Evolutionary conservation across 2,329 filamentous ascomycete genomes (phyloP), one percentile per base, ranked within the genome.

Genomic region (Fusarium succisae): DNA sequence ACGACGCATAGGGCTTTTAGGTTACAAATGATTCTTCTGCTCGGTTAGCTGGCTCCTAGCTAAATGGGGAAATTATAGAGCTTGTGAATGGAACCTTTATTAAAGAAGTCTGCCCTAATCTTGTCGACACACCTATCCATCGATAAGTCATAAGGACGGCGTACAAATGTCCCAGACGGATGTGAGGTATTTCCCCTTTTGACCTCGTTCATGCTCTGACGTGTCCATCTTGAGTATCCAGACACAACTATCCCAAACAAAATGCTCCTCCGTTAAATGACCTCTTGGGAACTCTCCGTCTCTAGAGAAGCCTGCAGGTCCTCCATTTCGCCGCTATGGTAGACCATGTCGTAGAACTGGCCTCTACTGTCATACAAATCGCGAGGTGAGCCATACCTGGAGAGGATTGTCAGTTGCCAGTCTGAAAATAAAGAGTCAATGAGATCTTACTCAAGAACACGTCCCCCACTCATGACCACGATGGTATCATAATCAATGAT

Each of bases 401-500:
- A 43, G 37, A 24, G 22, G 7, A 41, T 26, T 28, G 59, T 76
- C 15, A 72, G 66, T 26, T 50, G 9, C 30, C 22, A 24, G 26
- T 45, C 15, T 55, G 24, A 12, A 26, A 50, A 12, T 39, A 15
- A 24, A 24, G 54, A 32, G n/a, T 65, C 22, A 28, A 32, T 38
- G 39, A 56, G 22, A 41, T 78, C 83, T 79, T 83, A 87, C 86
- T 91, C 88, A 15, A 88, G 73, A 12, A 91, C 87, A 37, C 81
- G 81, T 2, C 89, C 89, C 1, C 83, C 85, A 13, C 84, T 85
- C 86, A 91, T 86, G 22, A 91, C 88, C 7, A 91, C 84, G 2
- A 91, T 84, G 37, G 83, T 83, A 75, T 91, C 88, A 70, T 89
- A 90, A 78, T 91, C 88, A 64, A 89, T 86, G 59, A 91, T 89